Base-by-base conservation (phyloP, 768 basidiomycete species). In the Thelephora aurantiotincta region DNA sequence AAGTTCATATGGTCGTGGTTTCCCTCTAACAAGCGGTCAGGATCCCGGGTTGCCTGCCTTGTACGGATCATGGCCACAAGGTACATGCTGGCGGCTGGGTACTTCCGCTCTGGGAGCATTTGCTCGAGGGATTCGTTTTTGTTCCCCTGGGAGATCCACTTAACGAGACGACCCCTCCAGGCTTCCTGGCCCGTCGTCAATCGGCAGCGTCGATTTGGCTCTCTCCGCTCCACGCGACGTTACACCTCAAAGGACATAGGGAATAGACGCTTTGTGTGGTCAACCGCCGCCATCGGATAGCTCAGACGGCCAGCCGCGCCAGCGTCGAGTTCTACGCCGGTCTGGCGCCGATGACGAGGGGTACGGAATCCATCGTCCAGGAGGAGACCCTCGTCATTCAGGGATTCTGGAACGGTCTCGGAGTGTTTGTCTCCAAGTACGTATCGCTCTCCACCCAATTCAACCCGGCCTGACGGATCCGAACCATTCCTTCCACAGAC, bases 21-120 rank as follows among this genome's bases (percentile, higher is more conserved):
- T 36, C 11, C 45, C 26, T 44, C 42, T 26, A 16, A 12, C 43
- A 19, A 33, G 34, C 44, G 12, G 33, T 35, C 41, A 93, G 91
- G 91, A 96, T 58, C 73, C 82, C 0, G 63, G 65, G 14, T 79
- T 90, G 55, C 87, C 92, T 0, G 80, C 89, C 75, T 98, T 14
- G 94, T 99, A 34, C 81, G 96, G 36, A 98, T 99, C 63, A 97
- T 99, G 93, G 93, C 96, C 2, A 98, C 94, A 2, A 72, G 96
- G 26, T 97, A 96, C 61, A 99, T 99, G 96, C 72, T 97, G 20
- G 82, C 93, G 0, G 96, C 96, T 18, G 96, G 98, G 61, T 99
- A 99, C 63, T 97, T 98, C 67, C 90, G 87, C 60, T 87, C 93
- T 0, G 94, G 96, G 7, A 92, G 90, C 54, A 91, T 97, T 36